Evolutionary conservation across 805 yeast species (phyloP).

Genomic region (Scheffersomyces amazonensis): DNA sequence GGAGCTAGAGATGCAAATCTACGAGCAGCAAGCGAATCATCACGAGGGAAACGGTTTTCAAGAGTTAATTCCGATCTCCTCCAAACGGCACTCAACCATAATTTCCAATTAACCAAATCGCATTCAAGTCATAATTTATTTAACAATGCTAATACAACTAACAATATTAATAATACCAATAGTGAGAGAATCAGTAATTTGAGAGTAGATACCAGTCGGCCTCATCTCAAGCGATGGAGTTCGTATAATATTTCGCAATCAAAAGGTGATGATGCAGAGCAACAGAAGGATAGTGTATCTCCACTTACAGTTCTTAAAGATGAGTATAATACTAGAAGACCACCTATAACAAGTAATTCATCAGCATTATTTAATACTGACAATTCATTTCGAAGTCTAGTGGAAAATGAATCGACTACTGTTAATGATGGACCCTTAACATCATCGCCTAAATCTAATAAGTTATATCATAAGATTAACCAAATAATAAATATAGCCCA

Average conservation of each 20-base stretch:
- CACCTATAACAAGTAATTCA: conserved; percentile 4
- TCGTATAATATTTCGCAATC: conserved; percentile 3
- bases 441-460: conserved; percentile 4
- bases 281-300: conserved; percentile 13
- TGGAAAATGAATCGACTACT: neutral
- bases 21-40: neutral
- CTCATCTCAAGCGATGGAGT: conserved; percentile 10
- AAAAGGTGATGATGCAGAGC: neutral
- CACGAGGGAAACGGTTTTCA: conserved; percentile 2
- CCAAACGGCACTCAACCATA: conserved; percentile 11
- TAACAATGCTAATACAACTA: neutral
- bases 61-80: conserved; percentile 6
- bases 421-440: neutral
- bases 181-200: too few species aligned
- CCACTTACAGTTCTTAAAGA: conserved; percentile 27
- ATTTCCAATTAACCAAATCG: conserved; percentile 9
- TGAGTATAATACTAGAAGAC: conserved; percentile 22
- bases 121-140: conserved; percentile 3
- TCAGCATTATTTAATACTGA: conserved; percentile 11
- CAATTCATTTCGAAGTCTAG: conserved; percentile 15
- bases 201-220: conserved; percentile 6
- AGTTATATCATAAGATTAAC: conserved; percentile 14
- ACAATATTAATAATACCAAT: neutral
- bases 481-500: conserved; percentile 12
- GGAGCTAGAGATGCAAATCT: conserved; percentile 1